Percentiles rank a stretch among this genome's conserved stretches.
Evolutionary conservation across 495 filamentous ascomycete genomes (phyloP).

Genomic region (Tricharina praecox): DNA sequence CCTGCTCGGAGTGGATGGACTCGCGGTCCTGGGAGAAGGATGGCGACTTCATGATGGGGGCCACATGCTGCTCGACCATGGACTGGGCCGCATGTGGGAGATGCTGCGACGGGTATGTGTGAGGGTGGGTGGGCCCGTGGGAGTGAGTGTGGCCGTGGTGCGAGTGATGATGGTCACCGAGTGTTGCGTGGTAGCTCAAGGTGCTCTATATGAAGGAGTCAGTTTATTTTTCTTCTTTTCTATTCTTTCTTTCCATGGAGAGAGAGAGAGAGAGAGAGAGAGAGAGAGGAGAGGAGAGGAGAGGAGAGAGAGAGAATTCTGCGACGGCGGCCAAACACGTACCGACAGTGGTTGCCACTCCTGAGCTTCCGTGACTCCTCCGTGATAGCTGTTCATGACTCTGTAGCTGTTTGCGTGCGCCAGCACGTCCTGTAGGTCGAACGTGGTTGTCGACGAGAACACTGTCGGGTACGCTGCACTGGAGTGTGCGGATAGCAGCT

Average conservation of each 20-base stretch:
- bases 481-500: slow-evolving; percentile 17
- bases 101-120: slow-evolving; percentile 22
- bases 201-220: slow-evolving; percentile 12
- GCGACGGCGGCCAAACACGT: neutral
- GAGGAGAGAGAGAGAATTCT: neutral
- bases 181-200: slow-evolving; percentile 21
- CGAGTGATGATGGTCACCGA: slow-evolving; percentile 10
- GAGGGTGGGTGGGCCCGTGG: slow-evolving; percentile 12
- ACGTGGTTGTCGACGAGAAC: slow-evolving; percentile 1
- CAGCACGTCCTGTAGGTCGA: neutral
- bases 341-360: slow-evolving; percentile 1
- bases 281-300: too few species aligned
- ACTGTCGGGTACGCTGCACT: slow-evolving; percentile 17
- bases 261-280: too few species aligned
- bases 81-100: slow-evolving; percentile 8
- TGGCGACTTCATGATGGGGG: slow-evolving; percentile 19
- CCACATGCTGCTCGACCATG: slow-evolving; percentile 7
- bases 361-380: neutral
- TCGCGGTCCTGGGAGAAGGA: slow-evolving; percentile 25
- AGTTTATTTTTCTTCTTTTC: too few species aligned
- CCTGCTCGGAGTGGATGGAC: neutral
- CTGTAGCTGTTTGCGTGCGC: neutral
- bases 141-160: slow-evolving; percentile 6
- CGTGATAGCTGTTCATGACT: slow-evolving; percentile 3
- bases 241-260: too few species aligned